Percentiles rank a stretch among this genome's conserved stretches.
Conservation (phyloP, 75 land plant genomes). For the Selaginella tamariscina region DNA sequence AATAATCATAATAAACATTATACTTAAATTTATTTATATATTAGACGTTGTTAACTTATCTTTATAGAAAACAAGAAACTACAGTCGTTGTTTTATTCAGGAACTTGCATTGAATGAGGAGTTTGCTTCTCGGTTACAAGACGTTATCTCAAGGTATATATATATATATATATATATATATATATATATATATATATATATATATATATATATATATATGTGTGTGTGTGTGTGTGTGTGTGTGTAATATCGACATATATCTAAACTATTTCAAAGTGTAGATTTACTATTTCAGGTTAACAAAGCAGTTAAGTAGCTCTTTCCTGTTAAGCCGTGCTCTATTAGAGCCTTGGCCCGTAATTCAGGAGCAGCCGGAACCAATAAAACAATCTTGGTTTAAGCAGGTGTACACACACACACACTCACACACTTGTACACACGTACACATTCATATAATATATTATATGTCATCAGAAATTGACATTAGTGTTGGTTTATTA, state of each 20-base stretch:
- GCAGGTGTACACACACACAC: too few species aligned
- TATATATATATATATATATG: too few species aligned
- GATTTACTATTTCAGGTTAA: constrained; percentile 18
- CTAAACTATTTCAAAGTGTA: not conserved
- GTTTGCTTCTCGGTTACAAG: constrained; percentile 12
- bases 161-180: too few species aligned
- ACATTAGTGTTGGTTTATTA: not conserved
- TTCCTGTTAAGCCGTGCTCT: constrained; percentile 18
- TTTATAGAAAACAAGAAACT: too few species aligned
- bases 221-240: too few species aligned
- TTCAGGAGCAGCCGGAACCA: constrained; percentile 22
- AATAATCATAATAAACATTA: too few species aligned
- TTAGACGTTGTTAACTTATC: too few species aligned
- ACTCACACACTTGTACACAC: too few species aligned
- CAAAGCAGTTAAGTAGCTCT: constrained; percentile 20
- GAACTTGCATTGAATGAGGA: constrained; percentile 16
- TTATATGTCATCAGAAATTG: not conserved
- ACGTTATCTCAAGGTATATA: constrained; percentile 25
- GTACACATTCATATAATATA: too few species aligned
- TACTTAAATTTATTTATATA: too few species aligned
- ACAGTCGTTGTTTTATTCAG: not conserved
- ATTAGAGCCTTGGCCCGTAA: constrained; percentile 24
- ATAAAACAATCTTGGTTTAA: constrained; percentile 27
- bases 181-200: too few species aligned
- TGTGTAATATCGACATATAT: too few species aligned